A percentile compares a stretch with the other conserved stretches of the same genome.
Evolutionary conservation across 192 early-diverging fungal species (phyloP).

Genomic region (Dimargaris verticillata): DNA sequence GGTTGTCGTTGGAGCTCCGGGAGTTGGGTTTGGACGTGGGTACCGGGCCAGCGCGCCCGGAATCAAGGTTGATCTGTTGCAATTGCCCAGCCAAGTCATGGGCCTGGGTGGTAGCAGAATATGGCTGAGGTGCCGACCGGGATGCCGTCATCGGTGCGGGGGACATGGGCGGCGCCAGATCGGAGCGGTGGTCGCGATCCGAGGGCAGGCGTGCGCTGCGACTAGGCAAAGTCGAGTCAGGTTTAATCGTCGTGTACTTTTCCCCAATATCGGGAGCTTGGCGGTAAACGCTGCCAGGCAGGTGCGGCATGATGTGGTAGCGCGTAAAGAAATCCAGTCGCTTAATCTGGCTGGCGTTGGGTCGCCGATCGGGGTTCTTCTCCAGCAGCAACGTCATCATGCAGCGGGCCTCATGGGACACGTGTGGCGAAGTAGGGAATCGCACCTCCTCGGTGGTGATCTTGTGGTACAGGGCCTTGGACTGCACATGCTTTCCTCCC

Average conservation of each 20-base stretch:
- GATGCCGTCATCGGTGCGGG: too few species aligned
- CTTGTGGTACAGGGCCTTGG: constrained; percentile 17
- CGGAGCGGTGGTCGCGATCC: too few species aligned
- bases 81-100: too few species aligned
- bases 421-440: constrained; percentile 46
- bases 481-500: constrained; percentile 14
- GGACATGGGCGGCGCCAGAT: too few species aligned
- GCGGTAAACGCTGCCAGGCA: neutral
- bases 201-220: too few species aligned
- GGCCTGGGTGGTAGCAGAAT: too few species aligned
- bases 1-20: too few species aligned
- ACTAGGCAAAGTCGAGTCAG: too few species aligned
- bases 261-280: neutral
- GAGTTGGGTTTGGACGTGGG: too few species aligned
- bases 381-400: constrained; percentile 55
- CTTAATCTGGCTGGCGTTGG: constrained; percentile 19
- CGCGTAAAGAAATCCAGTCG: constrained; percentile 16
- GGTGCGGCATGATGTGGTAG: neutral
- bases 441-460: constrained; percentile 24
- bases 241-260: neutral
- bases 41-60: too few species aligned
- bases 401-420: constrained; percentile 42
- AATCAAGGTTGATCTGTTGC: too few species aligned
- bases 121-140: too few species aligned
- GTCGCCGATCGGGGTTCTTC: constrained; percentile 36